Evolutionary conservation across 2,329 filamentous ascomycete genomes (phyloP).

Genomic region (Verticillium isaacii): DNA sequence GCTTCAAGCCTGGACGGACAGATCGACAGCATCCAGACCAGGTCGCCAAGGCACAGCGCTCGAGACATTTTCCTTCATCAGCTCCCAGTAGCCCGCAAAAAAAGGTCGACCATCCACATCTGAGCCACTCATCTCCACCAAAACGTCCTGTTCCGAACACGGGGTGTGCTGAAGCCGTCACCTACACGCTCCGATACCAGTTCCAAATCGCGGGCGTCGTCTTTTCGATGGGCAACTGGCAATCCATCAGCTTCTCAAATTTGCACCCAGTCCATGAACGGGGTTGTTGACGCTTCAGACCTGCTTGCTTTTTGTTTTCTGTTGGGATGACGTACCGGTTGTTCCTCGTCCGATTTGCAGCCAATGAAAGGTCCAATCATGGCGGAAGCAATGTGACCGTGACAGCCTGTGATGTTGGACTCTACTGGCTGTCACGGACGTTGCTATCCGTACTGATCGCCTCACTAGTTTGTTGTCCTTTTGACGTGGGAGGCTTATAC

Average conservation of each 20-base stretch:
- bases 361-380: neutral
- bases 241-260: neutral
- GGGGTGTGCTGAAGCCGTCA: neutral
- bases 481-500: neutral
- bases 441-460: neutral
- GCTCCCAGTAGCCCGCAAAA: neutral
- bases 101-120: neutral
- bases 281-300: neutral
- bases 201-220: neutral
- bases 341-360: neutral
- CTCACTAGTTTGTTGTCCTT: neutral
- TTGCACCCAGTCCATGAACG: neutral
- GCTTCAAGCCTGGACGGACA: neutral
- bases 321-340: neutral
- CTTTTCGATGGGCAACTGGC: neutral
- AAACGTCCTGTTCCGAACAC: neutral
- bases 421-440: neutral
- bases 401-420: neutral
- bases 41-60: neutral
- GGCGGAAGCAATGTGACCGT: neutral
- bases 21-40: neutral
- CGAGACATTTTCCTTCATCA: neutral
- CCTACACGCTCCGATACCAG: neutral
- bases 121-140: neutral
- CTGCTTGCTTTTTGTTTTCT: neutral